These are phyloP conservation scores for Metarhizium sp. DNA, from an alignment of 2,329 filamentous ascomycete genomes.

Conservation along the genomic window DNA sequence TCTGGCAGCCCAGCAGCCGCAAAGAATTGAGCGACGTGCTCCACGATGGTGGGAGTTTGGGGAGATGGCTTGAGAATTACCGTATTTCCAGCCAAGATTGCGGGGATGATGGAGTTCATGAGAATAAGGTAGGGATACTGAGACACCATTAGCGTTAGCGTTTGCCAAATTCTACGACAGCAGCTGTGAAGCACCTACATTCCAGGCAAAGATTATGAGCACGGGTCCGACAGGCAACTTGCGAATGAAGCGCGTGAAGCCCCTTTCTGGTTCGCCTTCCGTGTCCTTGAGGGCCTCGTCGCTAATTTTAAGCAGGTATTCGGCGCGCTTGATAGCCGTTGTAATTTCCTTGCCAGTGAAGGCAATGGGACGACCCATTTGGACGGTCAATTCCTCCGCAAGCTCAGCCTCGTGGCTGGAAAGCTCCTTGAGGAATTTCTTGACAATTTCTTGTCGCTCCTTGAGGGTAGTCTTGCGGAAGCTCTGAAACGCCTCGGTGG, in stretches of 20 bases:
- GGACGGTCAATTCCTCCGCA: constrained; percentile 75
- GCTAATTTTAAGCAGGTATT: constrained; percentile 80
- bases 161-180: not conserved
- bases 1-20: constrained; percentile 69
- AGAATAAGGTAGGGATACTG: constrained; percentile 93
- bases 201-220: constrained; percentile 90
- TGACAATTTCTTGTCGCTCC: constrained; percentile 72
- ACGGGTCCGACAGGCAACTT: constrained; percentile 84
- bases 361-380: constrained; percentile 90
- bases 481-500: constrained; percentile 65
- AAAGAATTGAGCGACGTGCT: constrained; percentile 73
- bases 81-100: constrained; percentile 81
- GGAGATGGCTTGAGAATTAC: constrained; percentile 93
- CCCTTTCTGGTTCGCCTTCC: constrained; percentile 72
- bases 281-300: constrained; percentile 71
- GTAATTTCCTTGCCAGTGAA: constrained; percentile 76
- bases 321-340: constrained; percentile 75
- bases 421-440: constrained; percentile 66
- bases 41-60: constrained; percentile 85
- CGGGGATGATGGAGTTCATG: constrained; percentile 85
- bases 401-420: constrained; percentile 66
- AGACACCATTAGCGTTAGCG: constrained; percentile 4
- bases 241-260: constrained; percentile 83
- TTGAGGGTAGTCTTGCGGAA: constrained; percentile 67
- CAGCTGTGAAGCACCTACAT: constrained; percentile 48